Evolutionary conservation across 2,329 filamentous ascomycete species (phyloP), one percentile per base, ranked within the genome.

Genomic region (Alternaria viburni): DNA sequence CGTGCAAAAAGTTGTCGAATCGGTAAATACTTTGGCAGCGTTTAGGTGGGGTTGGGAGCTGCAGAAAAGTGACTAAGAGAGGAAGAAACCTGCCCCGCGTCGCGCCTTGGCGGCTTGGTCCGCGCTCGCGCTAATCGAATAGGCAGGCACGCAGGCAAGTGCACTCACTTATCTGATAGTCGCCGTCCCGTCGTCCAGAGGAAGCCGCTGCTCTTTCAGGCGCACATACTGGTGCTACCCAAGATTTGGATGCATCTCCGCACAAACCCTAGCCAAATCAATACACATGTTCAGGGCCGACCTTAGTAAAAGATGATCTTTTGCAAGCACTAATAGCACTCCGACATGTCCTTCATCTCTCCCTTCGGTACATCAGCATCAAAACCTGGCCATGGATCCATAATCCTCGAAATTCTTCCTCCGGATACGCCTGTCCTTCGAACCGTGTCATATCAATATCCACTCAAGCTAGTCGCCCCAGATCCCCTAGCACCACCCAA

Each of bases 401-500:
- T 97, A 69, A 85, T 93, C 57, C 88, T 93, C 61, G 88, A 88
- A 19, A 82, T 92, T 6, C 85, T 94, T 10, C 92, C 94, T 36
- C 89, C 90, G 30, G 86, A 87, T 25, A 87, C 87, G 51, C 92
- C 92, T 13, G 89, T 89, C 49, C 86, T 97, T 28, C 88, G 90
- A 64, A 88, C 86, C 30, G 87, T 97, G 69, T 90, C 90, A 36
- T 98, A 96, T 78, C 93, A 97, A 78, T 99, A 98, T 75, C 96
- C 96, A 1, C 86, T 99, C 50, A 99, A 99, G 80, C 87, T 99
- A 61, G 92, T 99, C 65, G 91, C 93, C 0, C 93, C 95, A 2
- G 86, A 90, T 13, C 88, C 91, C 11, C 84, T 89, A 6, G 85
- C 86, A 51, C 83, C 87, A 44, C 86, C 89, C 60, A 85, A 69